Percentiles rank a stretch among this genome's conserved stretches.
Conservation (phyloP, 129 eudicot genomes). For the Cynara cardunculus region DNA sequence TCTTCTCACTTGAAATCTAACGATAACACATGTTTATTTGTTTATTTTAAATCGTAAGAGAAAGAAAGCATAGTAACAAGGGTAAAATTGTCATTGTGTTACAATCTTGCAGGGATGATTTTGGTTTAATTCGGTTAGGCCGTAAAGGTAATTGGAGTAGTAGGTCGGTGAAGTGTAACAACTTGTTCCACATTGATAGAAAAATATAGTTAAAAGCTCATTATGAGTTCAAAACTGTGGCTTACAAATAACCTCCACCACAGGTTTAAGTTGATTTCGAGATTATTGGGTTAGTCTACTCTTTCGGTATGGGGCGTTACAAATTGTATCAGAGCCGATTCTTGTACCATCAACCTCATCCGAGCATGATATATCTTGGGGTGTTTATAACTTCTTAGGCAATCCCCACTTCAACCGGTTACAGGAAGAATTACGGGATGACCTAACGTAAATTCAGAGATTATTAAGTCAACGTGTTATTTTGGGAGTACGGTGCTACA, state of each 20-base stretch:
- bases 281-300: neutral
- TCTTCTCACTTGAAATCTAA: neutral
- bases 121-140: neutral
- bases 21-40: neutral
- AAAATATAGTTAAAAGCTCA: too few species aligned
- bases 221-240: neutral
- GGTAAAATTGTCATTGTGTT: neutral
- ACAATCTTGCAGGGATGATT: neutral
- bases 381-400: neutral
- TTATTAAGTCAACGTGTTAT: too few species aligned
- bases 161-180: neutral
- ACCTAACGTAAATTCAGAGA: too few species aligned
- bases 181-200: neutral
- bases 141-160: neutral
- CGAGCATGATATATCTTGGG: too few species aligned
- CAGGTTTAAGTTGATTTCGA: neutral
- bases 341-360: neutral
- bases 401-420: neutral
- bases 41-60: neutral
- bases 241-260: neutral
- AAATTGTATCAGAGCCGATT: too few species aligned
- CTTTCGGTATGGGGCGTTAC: neutral
- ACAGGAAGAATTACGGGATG: too few species aligned
- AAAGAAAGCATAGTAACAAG: neutral
- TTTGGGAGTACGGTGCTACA: neutral